Conservation (phyloP, 108 stramenopile species). For the Aurantiochytrium sp. region DNA sequence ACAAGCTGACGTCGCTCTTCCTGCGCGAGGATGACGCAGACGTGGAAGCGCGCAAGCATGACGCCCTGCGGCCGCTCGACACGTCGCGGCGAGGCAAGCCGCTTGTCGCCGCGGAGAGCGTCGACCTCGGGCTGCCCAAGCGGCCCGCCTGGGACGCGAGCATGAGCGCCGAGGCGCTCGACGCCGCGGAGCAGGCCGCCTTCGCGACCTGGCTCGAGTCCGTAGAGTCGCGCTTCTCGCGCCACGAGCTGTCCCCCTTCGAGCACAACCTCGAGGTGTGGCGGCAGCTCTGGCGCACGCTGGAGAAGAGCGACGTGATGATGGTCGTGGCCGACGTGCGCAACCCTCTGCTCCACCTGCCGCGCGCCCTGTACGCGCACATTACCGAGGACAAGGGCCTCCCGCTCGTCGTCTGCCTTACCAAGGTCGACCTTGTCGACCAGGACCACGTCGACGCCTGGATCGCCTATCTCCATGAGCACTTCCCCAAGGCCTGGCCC, state of each 20-base stretch:
- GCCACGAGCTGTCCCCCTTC: conserved; percentile 71
- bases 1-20: not conserved
- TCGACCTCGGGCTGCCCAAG: not conserved
- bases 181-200: not conserved
- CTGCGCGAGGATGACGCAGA: conserved; percentile 4
- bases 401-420: conserved; percentile 81
- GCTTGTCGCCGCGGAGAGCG: not conserved
- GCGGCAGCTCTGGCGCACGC: conserved; percentile 94
- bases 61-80: not conserved
- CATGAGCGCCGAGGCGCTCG: not conserved
- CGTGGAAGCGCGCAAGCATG: not conserved
- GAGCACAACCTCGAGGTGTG: conserved; percentile 98
- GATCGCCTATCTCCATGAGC: conserved; percentile 67
- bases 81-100: not conserved
- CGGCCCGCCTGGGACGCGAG: not conserved
- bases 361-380: conserved; percentile 74
- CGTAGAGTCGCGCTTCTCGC: not conserved
- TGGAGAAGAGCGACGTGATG: conserved; percentile 81
- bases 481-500: not conserved
- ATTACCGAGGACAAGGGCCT: conserved; percentile 71
- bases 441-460: conserved; percentile 71
- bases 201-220: not conserved
- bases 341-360: conserved; percentile 91
- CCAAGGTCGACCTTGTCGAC: conserved; percentile 91
- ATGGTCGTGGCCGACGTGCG: conserved; percentile 91